Conservation (phyloP, 371 early-diverging fungal species). For the Mucor mucedo region DNA sequence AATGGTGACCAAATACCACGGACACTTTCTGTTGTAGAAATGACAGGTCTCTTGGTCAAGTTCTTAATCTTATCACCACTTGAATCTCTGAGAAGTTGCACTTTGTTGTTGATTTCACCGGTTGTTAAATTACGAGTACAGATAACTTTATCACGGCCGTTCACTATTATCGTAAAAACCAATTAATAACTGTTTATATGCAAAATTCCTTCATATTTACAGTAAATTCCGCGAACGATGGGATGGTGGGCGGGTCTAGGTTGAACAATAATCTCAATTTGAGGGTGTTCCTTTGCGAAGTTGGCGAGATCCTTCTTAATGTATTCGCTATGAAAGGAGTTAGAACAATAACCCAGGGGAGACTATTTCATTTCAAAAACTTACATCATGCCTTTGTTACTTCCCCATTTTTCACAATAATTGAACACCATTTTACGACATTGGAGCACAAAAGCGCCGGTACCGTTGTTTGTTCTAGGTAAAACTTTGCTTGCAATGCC, state of each 20-base stretch:
- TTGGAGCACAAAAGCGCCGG: constrained; percentile 81
- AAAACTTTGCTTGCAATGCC: constrained; percentile 28
- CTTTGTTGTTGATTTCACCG: constrained; percentile 66
- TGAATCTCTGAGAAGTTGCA: constrained; percentile 69
- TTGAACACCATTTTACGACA: constrained; percentile 83
- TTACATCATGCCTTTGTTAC: constrained; percentile 83
- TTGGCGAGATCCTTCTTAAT: constrained; percentile 67
- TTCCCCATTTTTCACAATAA: constrained; percentile 87
- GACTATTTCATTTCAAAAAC: not conserved
- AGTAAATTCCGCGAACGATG: constrained; percentile 74
- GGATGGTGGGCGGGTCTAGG: constrained; percentile 82
- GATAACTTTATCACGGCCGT: constrained; percentile 76
- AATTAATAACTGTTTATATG: not conserved
- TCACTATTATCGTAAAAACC: constrained; percentile 47
- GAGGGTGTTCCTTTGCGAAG: constrained; percentile 79
- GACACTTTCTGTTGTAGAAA: constrained; percentile 82
- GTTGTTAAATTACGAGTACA: constrained; percentile 72
- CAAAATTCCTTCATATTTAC: constrained; percentile 46
- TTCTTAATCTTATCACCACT: constrained; percentile 68
- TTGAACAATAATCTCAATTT: constrained; percentile 81
- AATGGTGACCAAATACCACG: constrained; percentile 91
- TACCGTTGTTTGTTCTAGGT: constrained; percentile 73
- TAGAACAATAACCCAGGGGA: constrained; percentile 2
- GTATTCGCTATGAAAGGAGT: constrained; percentile 58
- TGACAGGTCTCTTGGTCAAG: constrained; percentile 74